Base-by-base conservation (phyloP, 345 rosid species). In the Microthlaspi erraticum region DNA sequence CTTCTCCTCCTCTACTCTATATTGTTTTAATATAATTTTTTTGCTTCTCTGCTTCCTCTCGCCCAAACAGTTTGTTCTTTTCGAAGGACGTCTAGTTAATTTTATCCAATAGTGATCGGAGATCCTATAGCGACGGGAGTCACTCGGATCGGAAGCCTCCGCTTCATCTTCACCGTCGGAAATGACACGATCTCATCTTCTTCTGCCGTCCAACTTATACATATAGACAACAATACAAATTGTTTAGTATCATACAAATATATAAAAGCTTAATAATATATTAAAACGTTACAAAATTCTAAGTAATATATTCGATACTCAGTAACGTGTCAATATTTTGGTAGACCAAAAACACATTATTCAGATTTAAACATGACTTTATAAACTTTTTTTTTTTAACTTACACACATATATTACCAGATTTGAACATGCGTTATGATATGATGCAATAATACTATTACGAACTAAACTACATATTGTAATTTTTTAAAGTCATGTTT, bases 81-180 rank as follows among this genome's bases (percentile, higher is more conserved):
- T 13, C 2, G 26, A 51, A 33, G 6, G 54, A 13, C 26, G 31
- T 32, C 18, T 44, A 66, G 5, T 37, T 66, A 44, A 63, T 44
- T 17, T 18, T 43, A 45, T 52, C 53, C 46, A 13, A 26, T 20
- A 37, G 41, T 39, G 52, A 60, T 32, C 5, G 23, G 62, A 36
- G 56, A 34, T 46, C 32, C 37, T 17, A 14, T n/a, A 37, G 60
- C 43, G 20, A 84, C 31, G 0, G 81, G 75, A 13, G 78, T 38
- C 42, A 88, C 83, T 32, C 56, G 78, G 74, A 89, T 81, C 7
- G 92, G 90, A 50, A 87, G 81, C 81, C 78, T 85, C 71, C 80
- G 79, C 82, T 82, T 87, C 89, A 89, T 82, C 77, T 64, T 85
- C 7, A 87, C 90, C 0, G 91, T 89, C 2, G 88, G 96, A 59